Evolutionary conservation across 345 rosid genomes (phyloP).

Genomic region (Rhodamnia rubescens): DNA sequence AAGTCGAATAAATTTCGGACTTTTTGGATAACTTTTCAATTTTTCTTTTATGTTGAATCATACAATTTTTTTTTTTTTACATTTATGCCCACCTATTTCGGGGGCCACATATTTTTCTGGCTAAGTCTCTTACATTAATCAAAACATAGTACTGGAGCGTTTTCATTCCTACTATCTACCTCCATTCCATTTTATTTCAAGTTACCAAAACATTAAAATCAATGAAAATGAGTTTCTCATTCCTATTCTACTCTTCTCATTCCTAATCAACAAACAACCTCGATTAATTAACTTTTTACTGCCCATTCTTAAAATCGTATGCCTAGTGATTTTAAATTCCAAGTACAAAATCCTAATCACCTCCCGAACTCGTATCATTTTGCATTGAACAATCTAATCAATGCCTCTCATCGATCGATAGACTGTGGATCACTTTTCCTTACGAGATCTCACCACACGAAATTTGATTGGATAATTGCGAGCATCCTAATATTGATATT

Average conservation of each 20-base stretch:
- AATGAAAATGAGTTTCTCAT: background rate
- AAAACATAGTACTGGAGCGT: background rate
- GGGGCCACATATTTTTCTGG: no score
- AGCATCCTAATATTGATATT: background rate
- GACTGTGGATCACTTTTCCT: background rate
- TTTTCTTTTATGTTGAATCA: background rate
- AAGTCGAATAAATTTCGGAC: no score
- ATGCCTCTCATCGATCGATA: background rate
- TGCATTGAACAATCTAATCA: background rate
- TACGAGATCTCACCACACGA: background rate
- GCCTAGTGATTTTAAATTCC: background rate
- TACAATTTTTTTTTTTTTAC: background rate
- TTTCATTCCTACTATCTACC: no score
- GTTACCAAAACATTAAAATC: no score
- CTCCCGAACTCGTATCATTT: background rate
- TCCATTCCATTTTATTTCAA: no score
- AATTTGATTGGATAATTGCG: background rate
- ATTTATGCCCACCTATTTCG: background rate
- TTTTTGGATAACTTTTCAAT: no score
- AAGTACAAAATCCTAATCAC: background rate
- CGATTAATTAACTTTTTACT: background rate
- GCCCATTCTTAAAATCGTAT: background rate
- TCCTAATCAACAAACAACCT: background rate
- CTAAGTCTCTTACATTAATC: background rate
- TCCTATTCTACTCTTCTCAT: background rate